Evolutionary conservation across 2,329 filamentous ascomycete genomes (phyloP).

Genomic region (Penicillium janthinellum): DNA sequence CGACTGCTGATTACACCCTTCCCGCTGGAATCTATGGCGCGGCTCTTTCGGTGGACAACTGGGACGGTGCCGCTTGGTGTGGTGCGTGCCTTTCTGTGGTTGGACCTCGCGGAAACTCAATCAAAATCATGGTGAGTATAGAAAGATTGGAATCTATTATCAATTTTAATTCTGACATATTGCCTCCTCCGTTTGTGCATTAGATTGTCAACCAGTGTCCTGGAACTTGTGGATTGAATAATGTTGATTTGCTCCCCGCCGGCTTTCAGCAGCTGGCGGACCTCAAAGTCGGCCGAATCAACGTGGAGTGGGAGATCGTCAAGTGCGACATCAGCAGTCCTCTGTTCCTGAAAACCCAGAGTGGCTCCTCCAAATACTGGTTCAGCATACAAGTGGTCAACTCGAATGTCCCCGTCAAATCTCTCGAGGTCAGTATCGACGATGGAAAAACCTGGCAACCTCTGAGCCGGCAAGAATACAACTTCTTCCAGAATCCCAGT

Average conservation of each 20-base stretch:
- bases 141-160: background rate
- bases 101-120: background rate
- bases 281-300: conserved; percentile 9
- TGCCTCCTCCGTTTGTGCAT: background rate
- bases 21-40: background rate
- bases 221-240: background rate
- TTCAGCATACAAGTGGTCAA: background rate
- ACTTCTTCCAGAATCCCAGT: background rate
- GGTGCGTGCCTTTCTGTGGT: background rate
- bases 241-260: background rate
- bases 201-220: background rate
- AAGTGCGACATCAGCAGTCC: background rate
- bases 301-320: conserved; percentile 10
- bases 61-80: background rate
- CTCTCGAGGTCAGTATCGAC: background rate
- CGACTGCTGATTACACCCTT: background rate
- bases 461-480: background rate
- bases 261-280: background rate
- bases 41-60: background rate
- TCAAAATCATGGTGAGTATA: background rate
- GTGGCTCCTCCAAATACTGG: background rate
- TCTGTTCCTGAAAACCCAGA: background rate
- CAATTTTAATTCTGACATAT: background rate
- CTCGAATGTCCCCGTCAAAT: background rate
- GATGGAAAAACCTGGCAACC: background rate